Conservation (phyloP, 116 monocot genomes). For the Cymodocea nodosa region DNA sequence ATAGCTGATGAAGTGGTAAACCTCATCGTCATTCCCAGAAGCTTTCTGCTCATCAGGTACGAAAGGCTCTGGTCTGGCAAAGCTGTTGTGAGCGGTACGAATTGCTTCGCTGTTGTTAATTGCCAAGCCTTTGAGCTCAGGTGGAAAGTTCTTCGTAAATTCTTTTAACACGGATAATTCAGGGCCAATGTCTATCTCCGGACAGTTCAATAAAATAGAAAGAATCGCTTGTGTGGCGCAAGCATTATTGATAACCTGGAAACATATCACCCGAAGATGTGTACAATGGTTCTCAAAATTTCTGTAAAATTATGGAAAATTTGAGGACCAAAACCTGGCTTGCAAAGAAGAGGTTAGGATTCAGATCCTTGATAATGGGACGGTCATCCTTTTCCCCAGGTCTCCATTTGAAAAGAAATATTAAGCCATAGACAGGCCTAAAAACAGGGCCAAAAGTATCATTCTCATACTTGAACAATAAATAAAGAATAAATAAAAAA, state of each 20-base stretch:
- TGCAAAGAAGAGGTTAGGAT: conserved; percentile 83
- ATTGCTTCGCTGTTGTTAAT: conserved; percentile 95
- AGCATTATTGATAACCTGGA: conserved; percentile 94
- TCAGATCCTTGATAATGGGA: conserved; percentile 49
- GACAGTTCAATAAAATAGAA: conserved; percentile 79
- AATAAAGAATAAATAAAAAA: background rate
- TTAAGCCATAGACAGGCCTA: conserved; percentile 92
- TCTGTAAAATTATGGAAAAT: background rate
- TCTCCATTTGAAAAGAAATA: conserved; percentile 93
- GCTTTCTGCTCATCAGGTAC: conserved; percentile 72
- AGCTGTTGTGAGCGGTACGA: conserved; percentile 95
- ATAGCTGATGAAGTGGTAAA: conserved; percentile 97
- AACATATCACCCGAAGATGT: background rate
- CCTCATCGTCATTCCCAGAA: conserved; percentile 75
- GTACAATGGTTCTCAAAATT: background rate
- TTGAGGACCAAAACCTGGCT: conserved; percentile 43
- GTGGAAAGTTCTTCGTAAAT: conserved; percentile 86
- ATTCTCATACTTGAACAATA: background rate
- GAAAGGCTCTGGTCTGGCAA: conserved; percentile 93
- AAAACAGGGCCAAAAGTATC: background rate
- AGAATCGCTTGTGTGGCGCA: conserved; percentile 99
- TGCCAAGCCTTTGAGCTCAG: conserved; percentile 85
- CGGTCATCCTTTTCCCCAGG: conserved; percentile 82
- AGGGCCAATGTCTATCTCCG: conserved; percentile 80
- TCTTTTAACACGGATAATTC: conserved; percentile 74